A percentile compares a stretch with the other conserved stretches of the same genome.
Evolutionary conservation across 345 rosid species (phyloP).

Genomic region (Acer negundo): DNA sequence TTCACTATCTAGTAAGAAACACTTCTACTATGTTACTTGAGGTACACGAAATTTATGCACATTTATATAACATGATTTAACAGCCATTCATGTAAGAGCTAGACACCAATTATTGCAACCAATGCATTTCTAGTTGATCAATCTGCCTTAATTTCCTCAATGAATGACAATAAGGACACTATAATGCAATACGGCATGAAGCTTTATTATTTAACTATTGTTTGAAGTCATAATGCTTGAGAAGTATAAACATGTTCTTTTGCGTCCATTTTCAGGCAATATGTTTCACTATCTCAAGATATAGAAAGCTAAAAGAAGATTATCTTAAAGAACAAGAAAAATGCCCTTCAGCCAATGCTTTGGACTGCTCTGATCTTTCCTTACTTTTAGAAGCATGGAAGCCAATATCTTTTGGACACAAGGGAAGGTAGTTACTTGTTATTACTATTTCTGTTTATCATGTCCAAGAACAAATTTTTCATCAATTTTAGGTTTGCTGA

Average conservation of each 20-base stretch:
- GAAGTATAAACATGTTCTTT: conserved; percentile 1
- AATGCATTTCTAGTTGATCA: neutral
- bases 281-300: conserved; percentile 67
- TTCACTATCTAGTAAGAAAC: neutral
- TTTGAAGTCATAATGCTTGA: neutral
- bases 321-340: conserved; percentile 33
- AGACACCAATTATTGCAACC: neutral
- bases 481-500: neutral
- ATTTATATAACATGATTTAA: neutral
- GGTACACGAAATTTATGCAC: neutral
- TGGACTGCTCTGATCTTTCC: conserved; percentile 32
- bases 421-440: conserved; percentile 56
- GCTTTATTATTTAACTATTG: neutral
- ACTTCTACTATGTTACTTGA: neutral
- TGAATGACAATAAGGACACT: neutral
- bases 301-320: conserved; percentile 66
- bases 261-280: conserved; percentile 56
- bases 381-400: conserved; percentile 94
- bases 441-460: neutral
- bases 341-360: conserved; percentile 22
- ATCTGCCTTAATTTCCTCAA: neutral
- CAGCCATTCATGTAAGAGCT: neutral
- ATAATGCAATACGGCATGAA: neutral
- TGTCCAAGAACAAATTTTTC: neutral
- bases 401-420: conserved; percentile 81